These are phyloP conservation scores for Spinellus fusiger DNA, from an alignment of 192 early-diverging fungal genomes.

Conservation along the genomic window DNA sequence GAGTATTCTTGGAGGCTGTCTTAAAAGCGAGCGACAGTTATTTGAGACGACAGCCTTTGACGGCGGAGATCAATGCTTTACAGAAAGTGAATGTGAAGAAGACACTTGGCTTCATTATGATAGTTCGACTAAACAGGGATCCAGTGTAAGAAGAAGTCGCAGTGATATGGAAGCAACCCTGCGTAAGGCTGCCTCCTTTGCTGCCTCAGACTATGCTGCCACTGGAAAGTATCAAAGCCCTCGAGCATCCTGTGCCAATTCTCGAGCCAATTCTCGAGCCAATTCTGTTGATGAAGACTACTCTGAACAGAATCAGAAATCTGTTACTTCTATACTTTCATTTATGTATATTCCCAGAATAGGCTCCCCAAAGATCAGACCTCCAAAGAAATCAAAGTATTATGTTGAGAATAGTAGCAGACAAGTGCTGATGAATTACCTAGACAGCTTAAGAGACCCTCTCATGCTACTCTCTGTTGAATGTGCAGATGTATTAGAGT, in stretches of 20 bases:
- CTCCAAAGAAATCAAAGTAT: constrained; percentile 31
- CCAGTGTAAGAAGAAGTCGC: neutral
- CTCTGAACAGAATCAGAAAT: constrained; percentile 23
- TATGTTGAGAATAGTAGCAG: constrained; percentile 39
- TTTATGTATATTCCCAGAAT: constrained; percentile 4
- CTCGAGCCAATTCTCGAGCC: neutral
- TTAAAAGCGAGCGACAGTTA: constrained; percentile 27
- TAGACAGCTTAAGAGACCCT: constrained; percentile 44
- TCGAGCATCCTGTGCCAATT: neutral
- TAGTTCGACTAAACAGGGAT: neutral
- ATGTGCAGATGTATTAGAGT: constrained; percentile 24
- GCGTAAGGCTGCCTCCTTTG: neutral
- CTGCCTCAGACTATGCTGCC: neutral
- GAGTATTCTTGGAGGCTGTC: constrained; percentile 22
- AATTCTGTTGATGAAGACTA: constrained; percentile 11
- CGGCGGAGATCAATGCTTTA: neutral
- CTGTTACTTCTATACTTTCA: constrained; percentile 17
- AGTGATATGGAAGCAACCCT: neutral
- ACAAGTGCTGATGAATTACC: constrained; percentile 42
- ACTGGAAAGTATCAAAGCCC: neutral
- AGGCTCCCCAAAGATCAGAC: constrained; percentile 3
- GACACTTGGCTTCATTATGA: neutral
- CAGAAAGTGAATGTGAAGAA: constrained; percentile 7
- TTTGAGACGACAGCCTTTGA: constrained; percentile 27
- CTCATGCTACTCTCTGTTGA: constrained; percentile 35